Evolutionary conservation across 1,284 basidiomycete species (phyloP).

Genomic region (Lentinula novae-zelandiae): DNA sequence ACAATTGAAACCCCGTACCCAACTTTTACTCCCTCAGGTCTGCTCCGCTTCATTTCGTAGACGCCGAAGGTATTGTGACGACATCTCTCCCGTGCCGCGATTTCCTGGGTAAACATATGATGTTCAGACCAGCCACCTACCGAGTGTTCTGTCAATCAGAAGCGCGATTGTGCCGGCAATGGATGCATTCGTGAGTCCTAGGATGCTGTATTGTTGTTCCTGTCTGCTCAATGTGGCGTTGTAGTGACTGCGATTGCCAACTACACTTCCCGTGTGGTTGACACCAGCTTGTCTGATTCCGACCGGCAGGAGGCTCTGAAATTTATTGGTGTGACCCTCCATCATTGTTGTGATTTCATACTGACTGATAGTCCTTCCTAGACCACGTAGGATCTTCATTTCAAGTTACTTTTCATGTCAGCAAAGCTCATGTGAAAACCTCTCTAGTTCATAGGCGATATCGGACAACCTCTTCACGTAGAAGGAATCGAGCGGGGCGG

Average conservation of each 20-base stretch:
- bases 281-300: conserved; percentile 34
- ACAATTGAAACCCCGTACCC: not conserved
- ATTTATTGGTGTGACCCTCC: conserved; percentile 31
- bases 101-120: not conserved
- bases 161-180: conserved; percentile 38
- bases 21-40: conserved; percentile 25
- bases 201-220: not conserved
- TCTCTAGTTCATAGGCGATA: conserved; percentile 46
- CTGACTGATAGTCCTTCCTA: not conserved
- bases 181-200: conserved; percentile 39
- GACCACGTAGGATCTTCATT: conserved; percentile 30
- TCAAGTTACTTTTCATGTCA: not conserved
- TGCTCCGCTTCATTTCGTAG: conserved; percentile 41
- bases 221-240: not conserved
- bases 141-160: conserved; percentile 44
- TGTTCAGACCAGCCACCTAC: conserved; percentile 41
- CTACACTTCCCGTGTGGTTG: conserved; percentile 46
- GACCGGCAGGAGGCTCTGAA: conserved; percentile 49
- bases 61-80: conserved; percentile 38
- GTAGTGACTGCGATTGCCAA: conserved; percentile 51
- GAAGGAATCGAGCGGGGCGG: conserved; percentile 41
- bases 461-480: conserved; percentile 48
- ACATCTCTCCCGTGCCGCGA: not conserved
- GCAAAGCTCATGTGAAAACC: not conserved
- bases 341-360: not conserved